Conservation (phyloP, 345 rosid species). For the Viola odorata region DNA sequence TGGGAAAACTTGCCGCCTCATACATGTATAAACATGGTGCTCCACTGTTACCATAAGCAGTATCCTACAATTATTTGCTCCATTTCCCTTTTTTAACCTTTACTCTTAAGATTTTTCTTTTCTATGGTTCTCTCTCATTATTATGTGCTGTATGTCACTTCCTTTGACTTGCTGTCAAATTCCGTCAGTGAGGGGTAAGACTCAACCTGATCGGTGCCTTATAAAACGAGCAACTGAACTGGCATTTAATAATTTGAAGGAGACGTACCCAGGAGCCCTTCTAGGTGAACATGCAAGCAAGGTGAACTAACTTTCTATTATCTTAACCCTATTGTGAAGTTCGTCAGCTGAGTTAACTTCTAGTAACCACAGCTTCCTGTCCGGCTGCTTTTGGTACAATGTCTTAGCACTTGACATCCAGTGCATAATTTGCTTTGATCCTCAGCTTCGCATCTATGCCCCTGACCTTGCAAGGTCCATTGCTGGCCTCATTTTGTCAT, state of each 20-base stretch:
- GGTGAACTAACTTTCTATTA: constrained; percentile 42
- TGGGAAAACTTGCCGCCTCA: constrained; percentile 66
- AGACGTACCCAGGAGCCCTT: constrained; percentile 60
- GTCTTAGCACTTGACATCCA: too few species aligned
- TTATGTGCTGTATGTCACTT: not conserved
- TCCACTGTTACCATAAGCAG: constrained; percentile 67
- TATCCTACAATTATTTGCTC: constrained; percentile 33
- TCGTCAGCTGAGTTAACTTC: too few species aligned
- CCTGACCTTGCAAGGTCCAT: constrained; percentile 87
- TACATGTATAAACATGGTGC: constrained; percentile 44
- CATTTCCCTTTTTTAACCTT: constrained; percentile 1
- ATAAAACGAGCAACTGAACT: constrained; percentile 52
- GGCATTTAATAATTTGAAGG: constrained; percentile 79
- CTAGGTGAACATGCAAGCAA: constrained; percentile 64
- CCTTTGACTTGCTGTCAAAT: constrained; percentile 43
- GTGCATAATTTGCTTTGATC: too few species aligned
- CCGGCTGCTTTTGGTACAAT: too few species aligned
- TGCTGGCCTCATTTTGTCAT: constrained; percentile 67
- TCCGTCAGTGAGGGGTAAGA: constrained; percentile 36
- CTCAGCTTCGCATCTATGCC: constrained; percentile 67
- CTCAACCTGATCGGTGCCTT: constrained; percentile 39
- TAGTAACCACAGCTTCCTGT: too few species aligned
- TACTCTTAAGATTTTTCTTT: not conserved
- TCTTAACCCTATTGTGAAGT: too few species aligned
- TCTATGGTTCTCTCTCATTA: not conserved